phyloP scores from a whole-genome alignment of 2,329 filamentous ascomycete genomes.

The Cladosporium sp. region DNA sequence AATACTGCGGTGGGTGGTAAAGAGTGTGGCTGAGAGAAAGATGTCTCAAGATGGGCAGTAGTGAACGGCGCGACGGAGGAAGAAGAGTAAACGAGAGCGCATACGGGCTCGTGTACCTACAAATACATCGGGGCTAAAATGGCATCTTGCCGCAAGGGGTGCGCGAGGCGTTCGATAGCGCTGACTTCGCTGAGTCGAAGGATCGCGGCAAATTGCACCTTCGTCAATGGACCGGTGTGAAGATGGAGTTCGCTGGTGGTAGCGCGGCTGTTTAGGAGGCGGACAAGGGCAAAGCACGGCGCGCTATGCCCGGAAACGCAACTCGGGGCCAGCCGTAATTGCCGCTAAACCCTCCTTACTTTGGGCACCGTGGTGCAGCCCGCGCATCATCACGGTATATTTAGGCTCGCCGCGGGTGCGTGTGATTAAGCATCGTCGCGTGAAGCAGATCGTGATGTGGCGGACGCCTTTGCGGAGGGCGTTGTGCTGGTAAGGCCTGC shows the following conservation, averaged over 20 bases:
- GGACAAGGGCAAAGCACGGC: too few relatives aligned
- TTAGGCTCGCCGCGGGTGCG: too few relatives aligned
- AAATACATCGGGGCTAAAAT: neutral
- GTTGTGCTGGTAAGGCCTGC: too few relatives aligned
- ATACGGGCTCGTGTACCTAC: constrained; percentile 1
- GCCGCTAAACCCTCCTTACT: too few relatives aligned
- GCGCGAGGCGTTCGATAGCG: constrained; percentile 10
- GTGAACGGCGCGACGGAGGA: neutral
- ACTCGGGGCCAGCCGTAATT: too few relatives aligned
- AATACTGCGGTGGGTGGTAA: constrained; percentile 13
- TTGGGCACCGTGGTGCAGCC: too few relatives aligned
- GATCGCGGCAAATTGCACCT: constrained; percentile 7
- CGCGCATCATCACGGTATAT: too few relatives aligned
- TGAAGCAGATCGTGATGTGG: too few relatives aligned
- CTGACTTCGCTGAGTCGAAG: neutral
- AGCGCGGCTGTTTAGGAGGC: too few relatives aligned
- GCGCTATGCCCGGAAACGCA: too few relatives aligned
- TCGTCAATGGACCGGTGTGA: constrained; percentile 1
- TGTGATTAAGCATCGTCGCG: too few relatives aligned
- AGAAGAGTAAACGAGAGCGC: neutral
- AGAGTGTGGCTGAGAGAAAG: constrained; percentile 24
- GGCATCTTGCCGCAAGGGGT: neutral
- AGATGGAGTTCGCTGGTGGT: neutral
- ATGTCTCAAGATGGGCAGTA: constrained; percentile 13
- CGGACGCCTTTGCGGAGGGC: too few relatives aligned